Base-by-base conservation (phyloP, 2,329 filamentous ascomycete genomes). In the Aureobasidium pullulans region DNA sequence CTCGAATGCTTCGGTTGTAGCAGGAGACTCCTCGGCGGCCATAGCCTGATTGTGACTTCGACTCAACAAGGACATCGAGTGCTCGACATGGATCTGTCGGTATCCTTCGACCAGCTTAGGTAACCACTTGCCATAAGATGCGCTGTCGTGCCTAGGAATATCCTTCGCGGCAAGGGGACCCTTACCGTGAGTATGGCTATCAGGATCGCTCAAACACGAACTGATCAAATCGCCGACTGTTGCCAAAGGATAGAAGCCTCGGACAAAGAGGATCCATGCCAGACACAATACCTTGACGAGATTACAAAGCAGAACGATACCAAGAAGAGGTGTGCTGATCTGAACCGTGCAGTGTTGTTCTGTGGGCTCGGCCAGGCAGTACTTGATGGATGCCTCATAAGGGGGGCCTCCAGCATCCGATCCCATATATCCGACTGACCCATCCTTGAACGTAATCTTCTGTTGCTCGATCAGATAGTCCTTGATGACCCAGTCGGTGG, bases 161-260 rank as follows among this genome's bases (percentile, higher is more conserved):
- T n/a, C 28, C 16, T 16, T 32, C 13, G 28, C 43, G 13, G 43
- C 15, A 15, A 46, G 31, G 7, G 43, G 47, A 28, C 47, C 47
- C 23, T 13, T 34, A 3, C 47, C 47, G 7, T 28, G 2, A 6
- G 47, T 49, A 37, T 37, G 23, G 13, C 29, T n/a, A 40, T 59
- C 56, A n/a, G 43, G 31, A 11, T 40, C 6, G 2, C 7, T 40
- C 13, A 63, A 31, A 19, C 50, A 62, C 11, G 48, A 57, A 6
- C 50, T 49, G 15, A 64, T 49, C 15, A 58, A 50, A 40, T 64
- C 63, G 1, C 61, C 63, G n/a, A 64, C 46, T 2, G 62, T 64
- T 11, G 62, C 58, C 53, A 62, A 8, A 59, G 23, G 34, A 31
- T 36, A 8, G 19, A 42, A 52, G 58, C 42, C 6, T n/a, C 16